phyloP scores from a whole-genome alignment of 305 asterid genomes.

The Fraxinus sp. region DNA sequence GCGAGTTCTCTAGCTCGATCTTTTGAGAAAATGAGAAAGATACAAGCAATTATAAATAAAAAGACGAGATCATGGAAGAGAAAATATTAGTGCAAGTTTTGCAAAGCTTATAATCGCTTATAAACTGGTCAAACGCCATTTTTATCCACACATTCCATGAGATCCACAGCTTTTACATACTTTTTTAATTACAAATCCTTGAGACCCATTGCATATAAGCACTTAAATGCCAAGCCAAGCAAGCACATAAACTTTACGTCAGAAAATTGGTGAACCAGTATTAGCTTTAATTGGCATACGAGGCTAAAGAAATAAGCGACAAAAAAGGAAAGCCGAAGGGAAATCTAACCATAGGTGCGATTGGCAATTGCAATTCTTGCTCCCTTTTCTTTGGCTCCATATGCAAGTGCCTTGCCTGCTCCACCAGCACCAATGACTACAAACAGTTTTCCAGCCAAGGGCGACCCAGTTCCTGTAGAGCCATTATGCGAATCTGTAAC shows the following conservation, averaged over 20 bases:
- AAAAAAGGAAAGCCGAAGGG: background rate
- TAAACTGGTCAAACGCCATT: background rate
- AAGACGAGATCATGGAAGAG: background rate
- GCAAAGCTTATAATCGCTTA: background rate
- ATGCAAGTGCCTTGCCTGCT: constrained; percentile 93
- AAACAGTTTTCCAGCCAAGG: constrained; percentile 75
- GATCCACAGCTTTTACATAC: background rate
- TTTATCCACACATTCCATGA: background rate
- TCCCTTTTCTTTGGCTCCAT: constrained; percentile 94
- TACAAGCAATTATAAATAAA: background rate
- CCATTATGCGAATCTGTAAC: constrained; percentile 40
- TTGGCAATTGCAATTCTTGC: constrained; percentile 87
- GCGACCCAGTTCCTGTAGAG: constrained; percentile 42
- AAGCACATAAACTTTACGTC: background rate
- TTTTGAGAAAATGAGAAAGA: constrained; percentile 22
- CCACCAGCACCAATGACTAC: constrained; percentile 97
- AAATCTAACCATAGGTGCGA: constrained; percentile 80
- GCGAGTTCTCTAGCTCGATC: constrained; percentile 90
- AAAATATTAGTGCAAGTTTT: background rate
- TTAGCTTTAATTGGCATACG: background rate
- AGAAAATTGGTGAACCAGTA: background rate
- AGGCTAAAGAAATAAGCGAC: background rate
- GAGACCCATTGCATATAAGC: background rate
- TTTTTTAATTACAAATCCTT: too few relatives aligned
- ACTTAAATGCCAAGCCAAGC: background rate